These are phyloP conservation scores for Arthrocladium fulminans DNA, from an alignment of 2,329 filamentous ascomycete species.

Conservation along the genomic window DNA sequence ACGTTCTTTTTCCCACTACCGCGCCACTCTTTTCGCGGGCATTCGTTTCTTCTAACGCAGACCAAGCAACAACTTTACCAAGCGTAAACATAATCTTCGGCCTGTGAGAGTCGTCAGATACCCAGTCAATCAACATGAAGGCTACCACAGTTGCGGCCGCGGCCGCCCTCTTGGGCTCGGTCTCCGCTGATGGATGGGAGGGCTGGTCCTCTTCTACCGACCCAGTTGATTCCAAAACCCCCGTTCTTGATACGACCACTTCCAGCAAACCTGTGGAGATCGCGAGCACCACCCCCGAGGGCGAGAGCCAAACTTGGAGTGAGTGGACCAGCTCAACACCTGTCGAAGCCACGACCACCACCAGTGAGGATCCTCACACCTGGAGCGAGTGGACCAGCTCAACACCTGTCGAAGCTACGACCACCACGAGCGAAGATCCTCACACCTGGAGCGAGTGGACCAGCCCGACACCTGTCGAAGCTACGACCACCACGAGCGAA, in stretches of 20 bases:
- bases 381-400: conserved; percentile 38
- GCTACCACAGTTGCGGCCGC: conserved; percentile 57
- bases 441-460: conserved; percentile 27
- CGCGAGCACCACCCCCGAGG: conserved; percentile 20
- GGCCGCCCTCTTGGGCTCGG: conserved; percentile 41
- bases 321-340: conserved; percentile 64
- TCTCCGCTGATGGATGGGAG: conserved; percentile 45
- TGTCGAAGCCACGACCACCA: conserved; percentile 38
- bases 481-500: conserved; percentile 17
- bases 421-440: conserved; percentile 31
- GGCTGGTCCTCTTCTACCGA: conserved; percentile 39
- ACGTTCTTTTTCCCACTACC: conserved; percentile 24
- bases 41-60: conserved; percentile 47
- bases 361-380: too few species aligned
- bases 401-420: conserved; percentile 10
- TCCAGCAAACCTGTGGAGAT: background rate
- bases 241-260: background rate
- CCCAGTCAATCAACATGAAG: conserved; percentile 55
- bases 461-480: conserved; percentile 3
- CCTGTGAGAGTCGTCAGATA: conserved; percentile 22
- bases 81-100: conserved; percentile 9
- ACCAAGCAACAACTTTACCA: conserved; percentile 19
- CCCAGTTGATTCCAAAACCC: background rate
- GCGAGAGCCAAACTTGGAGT: too few species aligned
- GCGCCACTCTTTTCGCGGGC: conserved; percentile 65